Evolutionary conservation across 805 yeast genomes (phyloP).

Genomic region (Pichia heedii): DNA sequence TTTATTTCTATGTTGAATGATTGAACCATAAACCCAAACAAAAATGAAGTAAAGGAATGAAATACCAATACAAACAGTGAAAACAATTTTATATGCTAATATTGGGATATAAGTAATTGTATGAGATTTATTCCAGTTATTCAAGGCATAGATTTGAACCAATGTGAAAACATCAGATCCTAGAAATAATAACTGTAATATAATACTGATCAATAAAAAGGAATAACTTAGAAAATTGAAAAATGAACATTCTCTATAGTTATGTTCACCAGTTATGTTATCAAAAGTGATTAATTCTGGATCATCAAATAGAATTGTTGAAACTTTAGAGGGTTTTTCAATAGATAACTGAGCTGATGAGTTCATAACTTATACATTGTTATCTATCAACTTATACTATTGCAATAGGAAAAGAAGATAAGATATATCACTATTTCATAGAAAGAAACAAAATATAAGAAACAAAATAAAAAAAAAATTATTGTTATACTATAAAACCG

Average conservation of each 20-base stretch:
- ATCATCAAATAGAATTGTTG: constrained; percentile 9
- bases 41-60: constrained; percentile 51
- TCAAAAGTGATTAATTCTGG: constrained; percentile 20
- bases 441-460: too few species aligned
- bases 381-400: too few species aligned
- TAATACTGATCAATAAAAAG: constrained; percentile 30
- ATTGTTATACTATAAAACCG: too few species aligned
- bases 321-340: neutral
- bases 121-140: constrained; percentile 30
- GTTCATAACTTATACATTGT: neutral
- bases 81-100: constrained; percentile 23
- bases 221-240: constrained; percentile 37
- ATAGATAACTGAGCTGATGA: neutral
- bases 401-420: too few species aligned
- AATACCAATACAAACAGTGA: constrained; percentile 62
- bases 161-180: constrained; percentile 76
- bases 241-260: constrained; percentile 29
- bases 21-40: constrained; percentile 49
- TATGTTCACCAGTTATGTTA: constrained; percentile 24
- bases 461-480: too few species aligned
- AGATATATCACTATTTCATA: too few species aligned
- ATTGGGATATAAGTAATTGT: constrained; percentile 26
- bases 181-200: constrained; percentile 44
- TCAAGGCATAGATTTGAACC: constrained; percentile 60
- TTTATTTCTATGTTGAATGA: constrained; percentile 49